These are phyloP conservation scores for Epithemia pelagica DNA, from an alignment of 108 stramenopile genomes.

Conservation along the genomic window DNA sequence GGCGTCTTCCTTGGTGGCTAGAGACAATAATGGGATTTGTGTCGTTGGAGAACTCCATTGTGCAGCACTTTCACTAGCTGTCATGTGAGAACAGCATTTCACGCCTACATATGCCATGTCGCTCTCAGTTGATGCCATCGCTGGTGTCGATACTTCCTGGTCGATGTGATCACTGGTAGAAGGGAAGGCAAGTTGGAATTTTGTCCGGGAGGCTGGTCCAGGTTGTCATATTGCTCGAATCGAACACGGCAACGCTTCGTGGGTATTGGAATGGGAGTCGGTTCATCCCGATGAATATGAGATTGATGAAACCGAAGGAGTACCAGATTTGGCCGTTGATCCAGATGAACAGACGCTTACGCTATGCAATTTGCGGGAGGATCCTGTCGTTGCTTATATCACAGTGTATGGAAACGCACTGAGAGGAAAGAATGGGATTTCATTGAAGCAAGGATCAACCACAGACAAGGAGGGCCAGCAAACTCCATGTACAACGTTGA, in stretches of 20 bases:
- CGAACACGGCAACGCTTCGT: conserved; percentile 1
- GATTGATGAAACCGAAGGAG: conserved; percentile 15
- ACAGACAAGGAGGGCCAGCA: conserved; percentile 27
- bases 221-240: conserved; percentile 45
- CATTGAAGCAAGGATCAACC: conserved; percentile 21
- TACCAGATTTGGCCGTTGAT: conserved; percentile 52
- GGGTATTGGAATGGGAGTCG: conserved; percentile 44
- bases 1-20: too few relatives aligned
- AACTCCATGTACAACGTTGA: conserved; percentile 51
- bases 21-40: neutral
- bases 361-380: conserved; percentile 32
- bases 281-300: conserved; percentile 39
- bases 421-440: conserved; percentile 15
- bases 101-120: too few relatives aligned
- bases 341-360: conserved; percentile 41
- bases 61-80: too few relatives aligned
- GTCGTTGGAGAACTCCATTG: neutral
- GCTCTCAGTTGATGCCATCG: too few relatives aligned
- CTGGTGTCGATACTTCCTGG: neutral
- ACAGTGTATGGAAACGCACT: conserved; percentile 31
- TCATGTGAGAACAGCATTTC: too few relatives aligned
- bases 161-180: neutral
- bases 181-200: conserved; percentile 16
- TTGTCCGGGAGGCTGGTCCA: conserved; percentile 40
- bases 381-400: conserved; percentile 35